phyloP scores from a whole-genome alignment of 2,329 filamentous ascomycete genomes.

The Talaromyces funiculosus region DNA sequence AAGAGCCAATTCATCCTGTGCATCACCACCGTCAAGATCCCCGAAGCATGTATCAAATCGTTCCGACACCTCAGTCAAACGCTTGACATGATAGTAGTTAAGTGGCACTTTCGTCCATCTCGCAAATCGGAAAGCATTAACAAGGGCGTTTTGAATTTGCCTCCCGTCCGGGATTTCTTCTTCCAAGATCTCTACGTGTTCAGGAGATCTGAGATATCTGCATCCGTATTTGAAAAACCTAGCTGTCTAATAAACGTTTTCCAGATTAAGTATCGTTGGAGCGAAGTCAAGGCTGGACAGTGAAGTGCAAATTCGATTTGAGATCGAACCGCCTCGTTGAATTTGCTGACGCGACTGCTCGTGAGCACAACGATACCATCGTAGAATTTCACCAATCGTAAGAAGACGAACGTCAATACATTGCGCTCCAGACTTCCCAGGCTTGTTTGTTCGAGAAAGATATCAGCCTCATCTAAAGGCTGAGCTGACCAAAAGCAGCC shows the following conservation, averaged over 20 bases:
- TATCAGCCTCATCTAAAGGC: background rate
- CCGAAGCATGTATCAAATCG: background rate
- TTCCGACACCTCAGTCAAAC: background rate
- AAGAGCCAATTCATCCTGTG: background rate
- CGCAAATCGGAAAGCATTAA: background rate
- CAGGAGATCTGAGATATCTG: background rate
- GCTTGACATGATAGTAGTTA: background rate
- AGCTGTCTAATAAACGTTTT: background rate
- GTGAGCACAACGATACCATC: constrained; percentile 34
- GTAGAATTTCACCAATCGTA: constrained; percentile 35
- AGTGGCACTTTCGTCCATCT: background rate
- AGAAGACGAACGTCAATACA: constrained; percentile 22
- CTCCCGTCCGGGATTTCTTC: background rate
- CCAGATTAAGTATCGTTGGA: background rate
- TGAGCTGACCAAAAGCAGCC: too few relatives aligned
- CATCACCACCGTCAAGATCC: background rate
- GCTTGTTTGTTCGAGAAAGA: background rate
- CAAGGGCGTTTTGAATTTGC: background rate
- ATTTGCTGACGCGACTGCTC: constrained; percentile 28
- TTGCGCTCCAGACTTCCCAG: background rate
- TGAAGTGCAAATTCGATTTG: constrained; percentile 3
- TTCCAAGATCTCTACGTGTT: background rate
- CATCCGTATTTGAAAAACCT: background rate
- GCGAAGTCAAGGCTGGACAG: constrained; percentile 4
- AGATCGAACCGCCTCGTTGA: constrained; percentile 35